phyloP scores from a whole-genome alignment of 2,329 filamentous ascomycete genomes.

The Verticillium dahliae region DNA sequence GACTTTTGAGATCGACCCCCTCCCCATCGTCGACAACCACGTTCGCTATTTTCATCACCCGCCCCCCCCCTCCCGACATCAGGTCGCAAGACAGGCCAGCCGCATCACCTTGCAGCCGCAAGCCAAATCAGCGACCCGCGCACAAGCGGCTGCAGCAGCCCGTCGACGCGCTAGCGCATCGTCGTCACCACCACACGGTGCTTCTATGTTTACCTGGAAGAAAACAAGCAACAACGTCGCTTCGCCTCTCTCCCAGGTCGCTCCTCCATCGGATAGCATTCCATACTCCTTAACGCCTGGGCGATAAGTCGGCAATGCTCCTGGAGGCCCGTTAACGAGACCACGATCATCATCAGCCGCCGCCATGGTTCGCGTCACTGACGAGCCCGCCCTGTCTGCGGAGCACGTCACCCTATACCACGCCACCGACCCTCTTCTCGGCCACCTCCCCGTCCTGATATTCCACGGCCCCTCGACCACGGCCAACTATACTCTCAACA shows the following conservation, averaged over 20 bases:
- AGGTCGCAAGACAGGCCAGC: background rate
- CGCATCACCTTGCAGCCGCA: background rate
- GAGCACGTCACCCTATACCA: conserved; percentile 85
- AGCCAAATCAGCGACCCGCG: conserved; percentile 2
- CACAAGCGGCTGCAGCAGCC: conserved; percentile 18
- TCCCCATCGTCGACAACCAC: background rate
- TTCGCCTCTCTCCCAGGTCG: background rate
- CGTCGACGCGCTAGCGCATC: background rate
- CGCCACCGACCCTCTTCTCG: conserved; percentile 76
- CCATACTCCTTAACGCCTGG: background rate
- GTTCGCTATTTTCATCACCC: background rate
- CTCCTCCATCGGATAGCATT: too few relatives aligned
- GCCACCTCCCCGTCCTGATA: conserved; percentile 74
- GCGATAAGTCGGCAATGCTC: conserved; percentile 14
- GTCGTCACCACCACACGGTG: background rate
- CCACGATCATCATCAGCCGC: conserved; percentile 10
- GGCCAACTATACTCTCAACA: conserved; percentile 78
- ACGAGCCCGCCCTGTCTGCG: conserved; percentile 71
- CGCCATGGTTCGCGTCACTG: conserved; percentile 77
- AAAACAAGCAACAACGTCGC: background rate
- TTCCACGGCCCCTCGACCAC: conserved; percentile 92
- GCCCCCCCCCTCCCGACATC: too few relatives aligned
- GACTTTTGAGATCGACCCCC: background rate
- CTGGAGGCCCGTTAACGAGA: conserved; percentile 15
- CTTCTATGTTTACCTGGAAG: background rate